Evolutionary conservation across 169 alveolate genomes (phyloP), one percentile per base, ranked within the genome.

Genomic region (Plasmodium chabaudi): DNA sequence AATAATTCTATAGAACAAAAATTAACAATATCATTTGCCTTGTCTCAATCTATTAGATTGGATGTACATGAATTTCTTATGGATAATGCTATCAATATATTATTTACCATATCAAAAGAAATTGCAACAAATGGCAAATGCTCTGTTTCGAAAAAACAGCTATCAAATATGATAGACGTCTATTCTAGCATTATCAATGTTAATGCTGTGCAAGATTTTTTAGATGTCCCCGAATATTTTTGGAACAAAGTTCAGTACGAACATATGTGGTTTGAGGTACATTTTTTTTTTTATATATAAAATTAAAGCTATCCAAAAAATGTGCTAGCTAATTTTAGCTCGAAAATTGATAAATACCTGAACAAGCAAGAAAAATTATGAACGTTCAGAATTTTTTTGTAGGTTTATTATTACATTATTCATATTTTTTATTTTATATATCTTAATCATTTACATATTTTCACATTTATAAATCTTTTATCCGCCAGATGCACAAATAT

Each of bases 141-240:
- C 46, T 65, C 73, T 49, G 73, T 92, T 39, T 70, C 93, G 4
- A 90, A 92, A 44, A 63, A 88, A 68, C 87, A 88, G 49, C 23
- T 79, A 9, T 87, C 92, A 12, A 92, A 88, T 39, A 89, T 92
- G 88, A 57, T 92, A 12, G 87, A 88, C 27, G 67, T 92, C 2
- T 92, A 92, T 61, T 79, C 95, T 12, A 87, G 93, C 15, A 92
- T 89, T 42, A 92, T 92, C 59, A 68, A 88, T 46, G 95, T 92
- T 6, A 92, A 92, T 60, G 79, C 93, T 25, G 93, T 92, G n/a
- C 94, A 92, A 21, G 95, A 92, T 44, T 92, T 92, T 69, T 79
- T 92, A 42, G 95, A 92, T n/a, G 69, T 92, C n/a, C 95, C 95
- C 9, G 95, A 92, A 46, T 74, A 89, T 44, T 92, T 92, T 56